Conservation (phyloP, 495 filamentous ascomycete species). For the Trypethelium eluteriae region DNA sequence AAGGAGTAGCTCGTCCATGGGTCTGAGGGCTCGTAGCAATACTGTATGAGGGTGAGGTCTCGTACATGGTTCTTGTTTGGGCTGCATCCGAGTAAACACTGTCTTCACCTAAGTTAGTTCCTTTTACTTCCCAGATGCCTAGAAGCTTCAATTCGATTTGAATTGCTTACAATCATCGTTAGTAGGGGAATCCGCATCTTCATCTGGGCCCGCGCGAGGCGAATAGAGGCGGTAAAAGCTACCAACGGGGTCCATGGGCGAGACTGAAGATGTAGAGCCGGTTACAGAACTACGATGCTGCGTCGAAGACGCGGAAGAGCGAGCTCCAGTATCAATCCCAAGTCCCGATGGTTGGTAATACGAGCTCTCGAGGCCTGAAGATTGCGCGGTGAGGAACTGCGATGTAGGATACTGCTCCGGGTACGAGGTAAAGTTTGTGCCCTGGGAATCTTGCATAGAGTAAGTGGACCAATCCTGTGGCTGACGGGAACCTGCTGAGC, state of each 20-base stretch:
- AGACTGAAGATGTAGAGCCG: not conserved
- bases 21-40: not conserved
- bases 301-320: not conserved
- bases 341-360: not conserved
- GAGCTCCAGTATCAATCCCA: not conserved
- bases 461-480: too few species aligned
- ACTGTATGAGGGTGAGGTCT: not conserved
- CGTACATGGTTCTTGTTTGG: not conserved
- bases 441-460: too few species aligned
- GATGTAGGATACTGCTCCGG: not conserved
- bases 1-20: not conserved
- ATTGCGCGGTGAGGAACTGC: not conserved
- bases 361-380: not conserved
- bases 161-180: not conserved
- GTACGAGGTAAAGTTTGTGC: too few species aligned
- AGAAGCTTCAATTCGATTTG: not conserved
- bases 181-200: not conserved
- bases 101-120: not conserved
- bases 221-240: not conserved
- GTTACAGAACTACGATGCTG: not conserved
- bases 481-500: too few species aligned
- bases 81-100: not conserved
- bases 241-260: not conserved
- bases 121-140: not conserved
- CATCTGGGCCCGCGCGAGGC: not conserved